Conservation (phyloP, 2,329 filamentous ascomycete species). For the Aureobasidium vineae region DNA sequence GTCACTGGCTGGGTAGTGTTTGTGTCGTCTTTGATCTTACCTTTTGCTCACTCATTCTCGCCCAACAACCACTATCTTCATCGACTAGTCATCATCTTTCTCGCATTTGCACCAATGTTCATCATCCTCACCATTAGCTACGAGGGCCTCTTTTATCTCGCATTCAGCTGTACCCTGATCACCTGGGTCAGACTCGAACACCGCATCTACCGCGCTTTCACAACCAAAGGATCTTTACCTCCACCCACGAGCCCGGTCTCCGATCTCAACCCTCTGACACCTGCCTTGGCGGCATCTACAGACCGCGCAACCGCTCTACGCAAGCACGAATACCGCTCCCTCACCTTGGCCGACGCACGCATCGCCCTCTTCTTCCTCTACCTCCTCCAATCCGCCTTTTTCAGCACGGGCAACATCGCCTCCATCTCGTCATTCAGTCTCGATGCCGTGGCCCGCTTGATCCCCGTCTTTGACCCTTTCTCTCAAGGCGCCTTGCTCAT, state of each 20-base stretch:
- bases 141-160: slow-evolving; percentile 92
- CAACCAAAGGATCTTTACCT: slow-evolving; percentile 21
- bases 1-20: slow-evolving; percentile 79
- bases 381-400: slow-evolving; percentile 92
- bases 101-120: slow-evolving; percentile 90
- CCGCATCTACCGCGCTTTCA: slow-evolving; percentile 56
- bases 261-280: slow-evolving; percentile 36
- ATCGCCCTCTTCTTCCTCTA: slow-evolving; percentile 94
- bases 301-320: slow-evolving; percentile 37
- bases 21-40: slow-evolving; percentile 74
- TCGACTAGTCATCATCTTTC: slow-evolving; percentile 80
- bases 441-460: slow-evolving; percentile 80
- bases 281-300: slow-evolving; percentile 39
- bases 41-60: slow-evolving; percentile 74
- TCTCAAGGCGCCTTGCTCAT: slow-evolving; percentile 83
- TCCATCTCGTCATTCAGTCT: slow-evolving; percentile 91
- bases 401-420: slow-evolving; percentile 93
- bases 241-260: slow-evolving; percentile 31
- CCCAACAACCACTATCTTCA: slow-evolving; percentile 88
- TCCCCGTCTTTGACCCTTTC: slow-evolving; percentile 93
- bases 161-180: slow-evolving; percentile 77
- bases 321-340: slow-evolving; percentile 57
- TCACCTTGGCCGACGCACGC: slow-evolving; percentile 79
- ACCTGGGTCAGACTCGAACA: slow-evolving; percentile 93
- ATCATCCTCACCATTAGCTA: slow-evolving; percentile 97